These are phyloP conservation scores for Dendrocalamus sinicus DNA, from an alignment of 176 grass and related monocot species.

Conservation along the genomic window DNA sequence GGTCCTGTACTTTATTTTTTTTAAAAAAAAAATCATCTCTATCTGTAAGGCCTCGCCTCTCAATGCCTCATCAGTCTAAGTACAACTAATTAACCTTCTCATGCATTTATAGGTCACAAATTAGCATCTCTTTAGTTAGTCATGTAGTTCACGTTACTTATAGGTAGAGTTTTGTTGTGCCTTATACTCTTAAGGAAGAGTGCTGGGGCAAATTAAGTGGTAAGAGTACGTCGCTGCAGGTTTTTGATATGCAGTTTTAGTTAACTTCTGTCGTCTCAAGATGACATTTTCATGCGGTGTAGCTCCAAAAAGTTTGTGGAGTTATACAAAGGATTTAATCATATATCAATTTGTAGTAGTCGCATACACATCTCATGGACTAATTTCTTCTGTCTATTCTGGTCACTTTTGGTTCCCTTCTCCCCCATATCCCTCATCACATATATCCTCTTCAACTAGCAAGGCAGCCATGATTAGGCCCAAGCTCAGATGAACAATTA, in stretches of 20 bases:
- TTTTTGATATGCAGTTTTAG: constrained; percentile 55
- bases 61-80: constrained; percentile 20
- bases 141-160: constrained; percentile 20
- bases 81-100: background rate
- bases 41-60: background rate
- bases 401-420: background rate
- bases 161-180: constrained; percentile 29
- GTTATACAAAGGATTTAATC: background rate
- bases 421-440: background rate
- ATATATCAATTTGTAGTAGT: background rate
- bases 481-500: constrained; percentile 16
- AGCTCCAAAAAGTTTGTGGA: constrained; percentile 39
- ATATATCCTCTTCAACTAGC: background rate
- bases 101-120: constrained; percentile 35
- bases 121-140: background rate
- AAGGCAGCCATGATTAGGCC: constrained; percentile 40
- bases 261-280: background rate
- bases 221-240: constrained; percentile 38
- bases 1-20: background rate
- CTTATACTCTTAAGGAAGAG: constrained; percentile 49
- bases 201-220: constrained; percentile 23
- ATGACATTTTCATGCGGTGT: constrained; percentile 14
- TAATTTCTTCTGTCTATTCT: background rate
- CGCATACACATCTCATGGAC: constrained; percentile 11
- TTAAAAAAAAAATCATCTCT: background rate